Evolutionary conservation across 1,139 yeast species (phyloP).

Genomic region (Yamadazyma conglobata): DNA sequence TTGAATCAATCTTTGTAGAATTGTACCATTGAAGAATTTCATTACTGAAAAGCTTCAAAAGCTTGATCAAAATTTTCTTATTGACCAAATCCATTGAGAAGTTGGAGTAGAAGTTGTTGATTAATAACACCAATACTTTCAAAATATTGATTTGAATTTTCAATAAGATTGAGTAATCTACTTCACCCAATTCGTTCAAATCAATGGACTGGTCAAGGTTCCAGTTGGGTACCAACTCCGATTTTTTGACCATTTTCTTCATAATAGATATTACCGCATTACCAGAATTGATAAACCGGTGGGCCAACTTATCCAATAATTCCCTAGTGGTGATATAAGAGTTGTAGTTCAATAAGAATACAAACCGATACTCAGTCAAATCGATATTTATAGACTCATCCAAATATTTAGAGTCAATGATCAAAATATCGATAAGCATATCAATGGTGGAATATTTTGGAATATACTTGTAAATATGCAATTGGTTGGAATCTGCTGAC

Average conservation of each 20-base stretch:
- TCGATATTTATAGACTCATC: slow-evolving; percentile 38
- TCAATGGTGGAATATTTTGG: slow-evolving; percentile 44
- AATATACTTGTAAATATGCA: slow-evolving; percentile 24
- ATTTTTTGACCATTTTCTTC: slow-evolving; percentile 23
- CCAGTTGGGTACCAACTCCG: slow-evolving; percentile 53
- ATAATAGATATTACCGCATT: slow-evolving; percentile 47
- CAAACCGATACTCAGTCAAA: slow-evolving; percentile 42
- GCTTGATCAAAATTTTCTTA: slow-evolving; percentile 59
- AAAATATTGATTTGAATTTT: slow-evolving; percentile 79
- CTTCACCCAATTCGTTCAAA: slow-evolving; percentile 39
- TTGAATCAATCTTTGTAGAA: slow-evolving; percentile 40
- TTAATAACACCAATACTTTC: slow-evolving; percentile 70
- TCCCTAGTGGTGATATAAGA: slow-evolving; percentile 43
- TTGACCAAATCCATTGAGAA: slow-evolving; percentile 67
- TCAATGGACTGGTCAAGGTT: slow-evolving; percentile 33
- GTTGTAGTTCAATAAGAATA: slow-evolving; percentile 41
- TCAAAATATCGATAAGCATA: slow-evolving; percentile 38
- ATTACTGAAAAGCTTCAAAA: slow-evolving; percentile 66
- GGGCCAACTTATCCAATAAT: slow-evolving; percentile 41
- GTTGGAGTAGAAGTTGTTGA: slow-evolving; percentile 70
- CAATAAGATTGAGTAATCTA: slow-evolving; percentile 55
- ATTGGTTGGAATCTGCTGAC: slow-evolving; percentile 16
- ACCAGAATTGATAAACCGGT: slow-evolving; percentile 44
- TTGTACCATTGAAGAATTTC: slow-evolving; percentile 73
- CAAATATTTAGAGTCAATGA: slow-evolving; percentile 38